Base-by-base conservation (phyloP, 148 eudicot genomes). In the Drosera capensis region DNA sequence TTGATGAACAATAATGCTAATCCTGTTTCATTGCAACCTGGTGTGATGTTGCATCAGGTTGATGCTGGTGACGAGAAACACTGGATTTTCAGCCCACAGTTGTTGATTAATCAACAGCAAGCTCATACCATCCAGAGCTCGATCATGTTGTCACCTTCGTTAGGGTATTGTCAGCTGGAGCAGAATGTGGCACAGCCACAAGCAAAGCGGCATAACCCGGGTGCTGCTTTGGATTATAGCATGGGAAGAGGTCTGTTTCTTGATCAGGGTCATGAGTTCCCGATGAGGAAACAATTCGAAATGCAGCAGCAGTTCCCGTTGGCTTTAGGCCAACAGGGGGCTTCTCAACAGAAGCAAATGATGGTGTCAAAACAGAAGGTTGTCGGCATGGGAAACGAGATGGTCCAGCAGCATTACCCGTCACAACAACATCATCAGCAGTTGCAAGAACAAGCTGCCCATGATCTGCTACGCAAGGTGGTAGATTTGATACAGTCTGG, bases 401-500 rank as follows among this genome's bases (percentile, higher is more conserved):
- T 78, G 45, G 71, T 58, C 63, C 72, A 58, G 7, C 42, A 15
- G 25, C 71, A 39, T 60, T 51, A 36, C 31, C 31, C 6, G 42
- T 8, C 11, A 36, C 45, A 42, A 29, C 46, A 60, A 2, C 66
- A 56, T 21, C 66, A 56, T 21, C 69, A 67, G 5, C 67, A 77
- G 2, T 67, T 65, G 8, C 67, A 59, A 14, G 60, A 52, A 12
- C 59, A 80, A 62, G 82, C 67, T 30, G 60, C 80, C 13, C 74
- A 72, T 17, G 88, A 90, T 62, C 85, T 75, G 78, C 77, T 90
- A 20, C 72, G 16, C 40, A 78, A 90, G 69, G 93, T 82, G 23
- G 87, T 93, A 8, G 95, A 90, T 56, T 61, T 73, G 57, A 69
- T 80, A 45, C 78, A 73, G 52, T 56, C 78, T 7, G 95, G 95